phyloP scores from a whole-genome alignment of 306 rosid genomes.

The Glycine tomentella region DNA sequence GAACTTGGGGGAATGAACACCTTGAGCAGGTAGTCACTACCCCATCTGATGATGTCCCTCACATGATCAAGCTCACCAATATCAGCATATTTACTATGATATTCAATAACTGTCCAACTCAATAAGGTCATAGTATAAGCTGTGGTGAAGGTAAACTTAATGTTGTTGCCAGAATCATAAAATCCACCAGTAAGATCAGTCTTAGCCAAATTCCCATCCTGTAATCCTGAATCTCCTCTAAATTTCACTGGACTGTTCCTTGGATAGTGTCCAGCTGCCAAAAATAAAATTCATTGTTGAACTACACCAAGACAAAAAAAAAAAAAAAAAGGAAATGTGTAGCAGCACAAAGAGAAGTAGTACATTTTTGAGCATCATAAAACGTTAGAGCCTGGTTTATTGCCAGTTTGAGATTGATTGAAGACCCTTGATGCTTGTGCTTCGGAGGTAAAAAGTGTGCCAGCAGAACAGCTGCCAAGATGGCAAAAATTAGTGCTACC shows the following conservation, averaged over 20 bases:
- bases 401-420: conserved; percentile 64
- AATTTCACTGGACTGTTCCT: conserved; percentile 65
- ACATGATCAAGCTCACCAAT: conserved; percentile 83
- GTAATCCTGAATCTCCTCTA: conserved; percentile 76
- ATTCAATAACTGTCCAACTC: conserved; percentile 87
- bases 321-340: not conserved
- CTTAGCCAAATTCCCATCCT: conserved; percentile 60
- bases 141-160: conserved; percentile 82
- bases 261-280: conserved; percentile 76
- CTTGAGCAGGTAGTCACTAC: conserved; percentile 79
- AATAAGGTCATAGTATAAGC: conserved; percentile 81
- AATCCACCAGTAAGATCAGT: conserved; percentile 75
- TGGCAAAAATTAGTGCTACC: conserved; percentile 37
- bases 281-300: not conserved
- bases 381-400: conserved; percentile 77
- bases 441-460: conserved; percentile 58
- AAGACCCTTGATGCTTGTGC: conserved; percentile 52
- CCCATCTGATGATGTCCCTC: conserved; percentile 85
- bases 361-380: conserved; percentile 88
- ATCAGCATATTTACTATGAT: conserved; percentile 68
- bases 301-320: conserved; percentile 11
- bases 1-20: conserved; percentile 55
- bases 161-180: conserved; percentile 89
- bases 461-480: conserved; percentile 54
- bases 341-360: conserved; percentile 8